A percentile compares a stretch with the other conserved stretches of the same genome.
These are phyloP conservation scores for Aspergillus cavernicola DNA, from an alignment of 495 filamentous ascomycete genomes.

Conservation along the genomic window DNA sequence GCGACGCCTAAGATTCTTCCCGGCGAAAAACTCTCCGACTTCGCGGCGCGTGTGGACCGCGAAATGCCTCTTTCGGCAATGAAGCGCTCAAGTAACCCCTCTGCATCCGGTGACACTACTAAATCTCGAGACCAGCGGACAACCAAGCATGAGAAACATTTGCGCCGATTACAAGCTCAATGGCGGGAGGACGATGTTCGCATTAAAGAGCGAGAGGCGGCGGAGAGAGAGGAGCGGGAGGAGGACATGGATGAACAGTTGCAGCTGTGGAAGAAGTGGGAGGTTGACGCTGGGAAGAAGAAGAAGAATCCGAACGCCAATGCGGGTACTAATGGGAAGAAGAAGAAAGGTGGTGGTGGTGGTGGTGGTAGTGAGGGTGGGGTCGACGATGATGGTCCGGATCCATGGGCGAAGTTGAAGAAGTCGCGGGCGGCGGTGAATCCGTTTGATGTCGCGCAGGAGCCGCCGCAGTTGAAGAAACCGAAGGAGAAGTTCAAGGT, in stretches of 20 bases:
- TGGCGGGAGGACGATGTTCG: conserved; percentile 76
- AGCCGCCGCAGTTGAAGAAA: conserved; percentile 71
- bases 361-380: conserved; percentile 37
- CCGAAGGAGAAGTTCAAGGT: conserved; percentile 70
- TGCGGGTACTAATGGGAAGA: conserved; percentile 35
- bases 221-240: conserved; percentile 58
- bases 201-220: conserved; percentile 60
- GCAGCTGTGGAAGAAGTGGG: conserved; percentile 47
- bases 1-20: conserved; percentile 64
- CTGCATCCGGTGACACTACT: conserved; percentile 20
- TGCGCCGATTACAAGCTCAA: conserved; percentile 73
- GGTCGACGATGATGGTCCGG: conserved; percentile 52
- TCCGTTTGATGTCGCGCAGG: conserved; percentile 76
- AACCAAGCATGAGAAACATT: conserved; percentile 77
- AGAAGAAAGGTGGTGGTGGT: conserved; percentile 39
- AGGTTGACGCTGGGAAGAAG: conserved; percentile 45
- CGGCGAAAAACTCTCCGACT: conserved; percentile 78
- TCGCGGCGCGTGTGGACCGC: conserved; percentile 79
- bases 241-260: conserved; percentile 47
- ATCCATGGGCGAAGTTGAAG: conserved; percentile 77
- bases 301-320: conserved; percentile 42
- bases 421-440: conserved; percentile 39
- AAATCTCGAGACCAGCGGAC: conserved; percentile 54
- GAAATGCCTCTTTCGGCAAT: conserved; percentile 70
- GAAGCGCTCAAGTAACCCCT: conserved; percentile 35